A percentile compares a stretch with the other conserved stretches of the same genome.
phyloP scores from a whole-genome alignment of 495 filamentous ascomycete species.

The Ascodesmis nigricans region DNA sequence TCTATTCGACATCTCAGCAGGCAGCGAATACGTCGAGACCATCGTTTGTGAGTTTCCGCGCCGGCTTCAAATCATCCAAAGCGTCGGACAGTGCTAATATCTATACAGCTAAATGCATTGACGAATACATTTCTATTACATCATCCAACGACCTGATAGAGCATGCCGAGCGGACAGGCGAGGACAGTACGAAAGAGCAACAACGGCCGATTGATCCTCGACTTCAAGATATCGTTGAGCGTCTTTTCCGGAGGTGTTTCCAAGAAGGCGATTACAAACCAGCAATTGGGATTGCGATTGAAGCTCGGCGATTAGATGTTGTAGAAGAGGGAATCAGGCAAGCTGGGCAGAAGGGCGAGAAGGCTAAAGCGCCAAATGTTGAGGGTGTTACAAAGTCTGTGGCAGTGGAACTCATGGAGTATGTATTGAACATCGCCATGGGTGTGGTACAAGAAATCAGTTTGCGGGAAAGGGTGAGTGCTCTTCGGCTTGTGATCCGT shows the following conservation, averaged over 20 bases:
- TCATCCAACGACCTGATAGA: constrained; percentile 14
- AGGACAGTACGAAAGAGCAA: constrained; percentile 8
- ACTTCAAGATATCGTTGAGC: constrained; percentile 60
- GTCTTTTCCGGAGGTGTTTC: constrained; percentile 80
- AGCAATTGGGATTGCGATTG: constrained; percentile 95
- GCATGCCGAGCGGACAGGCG: neutral
- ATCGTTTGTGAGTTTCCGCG: constrained; percentile 45
- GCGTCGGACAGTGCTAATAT: neutral
- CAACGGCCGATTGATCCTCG: constrained; percentile 13
- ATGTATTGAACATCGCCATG: constrained; percentile 91
- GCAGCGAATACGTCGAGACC: constrained; percentile 94
- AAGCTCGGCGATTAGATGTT: constrained; percentile 80
- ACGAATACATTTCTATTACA: constrained; percentile 73
- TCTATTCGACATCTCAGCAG: constrained; percentile 74
- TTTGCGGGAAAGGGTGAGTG: constrained; percentile 50
- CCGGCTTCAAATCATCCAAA: constrained; percentile 1
- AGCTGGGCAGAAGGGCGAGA: constrained; percentile 53
- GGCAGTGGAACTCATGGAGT: constrained; percentile 89
- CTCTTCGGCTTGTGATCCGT: no score
- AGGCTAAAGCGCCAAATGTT: constrained; percentile 35
- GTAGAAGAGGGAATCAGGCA: constrained; percentile 67
- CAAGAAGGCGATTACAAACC: constrained; percentile 72
- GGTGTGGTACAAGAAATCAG: constrained; percentile 84
- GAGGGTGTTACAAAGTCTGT: constrained; percentile 30
- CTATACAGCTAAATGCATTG: constrained; percentile 70